Base-by-base conservation (phyloP, 345 rosid species). In the Chamaenerion angustifolium region DNA sequence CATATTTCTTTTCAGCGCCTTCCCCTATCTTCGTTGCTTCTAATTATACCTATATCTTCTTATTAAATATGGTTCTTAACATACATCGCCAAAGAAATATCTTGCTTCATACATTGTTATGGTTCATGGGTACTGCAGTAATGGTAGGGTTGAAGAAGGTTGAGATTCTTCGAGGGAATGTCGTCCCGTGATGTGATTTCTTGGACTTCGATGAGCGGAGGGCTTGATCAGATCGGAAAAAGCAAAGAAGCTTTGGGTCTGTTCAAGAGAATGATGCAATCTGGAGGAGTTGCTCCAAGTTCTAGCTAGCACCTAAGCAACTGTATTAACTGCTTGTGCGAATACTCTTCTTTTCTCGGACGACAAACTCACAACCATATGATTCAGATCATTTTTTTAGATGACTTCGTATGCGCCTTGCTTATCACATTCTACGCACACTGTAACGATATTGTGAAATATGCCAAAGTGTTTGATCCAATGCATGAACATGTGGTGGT, bases 171-270 rank as follows among this genome's bases (percentile, higher is more conserved):
- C 63, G 56, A 45, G n/a, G 40, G 51, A 49, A 83, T 81, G 78
- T 88, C 89, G 43, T 31, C 40, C 49, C 58, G 57, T 69, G 72
- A 81, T 60, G 88, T 81, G 56, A 70, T 88, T 62, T 83, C 88
- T 0, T 88, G 94, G 96, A 84, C 94, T 56, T 71, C 90, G 7
- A 72, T 83, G 81, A 88, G 83, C 46, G 64, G 66, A 43, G 96
- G 94, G 56, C 78, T 88, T 58, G 78, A 76, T 43, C 76, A 59
- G 58, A 72, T 62, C 54, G 80, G 86, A 54, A 66, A 58, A 65
- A 70, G 66, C 16, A 52, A 64, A 54, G 88, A 76, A 40, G 83
- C 81, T 61, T 66, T 81, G 46, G 41, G 13, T 43, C 43, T 74
- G 57, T 81, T 72, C 12, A 49, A 51, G 55, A 64, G 62, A 61